A percentile compares a stretch with the other conserved stretches of the same genome.
phyloP scores from a whole-genome alignment of 2,329 filamentous ascomycete genomes.

The Blumeria hordei region DNA sequence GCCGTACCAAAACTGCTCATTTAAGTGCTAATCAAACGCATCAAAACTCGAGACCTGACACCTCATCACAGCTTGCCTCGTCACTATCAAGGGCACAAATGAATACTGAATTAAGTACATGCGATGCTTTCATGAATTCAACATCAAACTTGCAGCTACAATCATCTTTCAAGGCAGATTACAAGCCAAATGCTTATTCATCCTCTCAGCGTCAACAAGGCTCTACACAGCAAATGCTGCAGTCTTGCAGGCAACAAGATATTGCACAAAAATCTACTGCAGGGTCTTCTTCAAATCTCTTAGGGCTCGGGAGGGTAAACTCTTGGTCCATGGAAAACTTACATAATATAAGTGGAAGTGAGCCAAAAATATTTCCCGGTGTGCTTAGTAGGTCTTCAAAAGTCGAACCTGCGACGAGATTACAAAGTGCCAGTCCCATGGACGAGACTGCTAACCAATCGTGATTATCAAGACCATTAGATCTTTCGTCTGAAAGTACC shows the following conservation, averaged over 20 bases:
- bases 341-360: slow-evolving; percentile 28
- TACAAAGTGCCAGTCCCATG: neutral
- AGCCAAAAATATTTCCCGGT: slow-evolving; percentile 50
- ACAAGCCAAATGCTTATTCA: slow-evolving; percentile 10
- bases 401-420: neutral
- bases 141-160: slow-evolving; percentile 11
- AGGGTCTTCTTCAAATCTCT: slow-evolving; percentile 1
- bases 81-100: slow-evolving; percentile 15
- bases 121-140: slow-evolving; percentile 4
- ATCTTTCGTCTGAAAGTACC: too few relatives aligned
- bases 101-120: slow-evolving; percentile 11
- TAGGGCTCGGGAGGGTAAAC: slow-evolving; percentile 14
- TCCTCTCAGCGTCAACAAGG: slow-evolving; percentile 7
- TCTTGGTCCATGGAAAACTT: slow-evolving; percentile 18
- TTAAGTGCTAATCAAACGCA: slow-evolving; percentile 11
- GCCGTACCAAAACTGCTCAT: neutral
- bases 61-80: slow-evolving; percentile 11
- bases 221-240: neutral
- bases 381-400: slow-evolving; percentile 24
- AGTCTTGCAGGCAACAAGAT: neutral
- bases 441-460: neutral
- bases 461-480: too few relatives aligned
- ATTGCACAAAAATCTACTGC: neutral
- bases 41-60: slow-evolving; percentile 2
- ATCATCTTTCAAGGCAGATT: slow-evolving; percentile 14